Evolutionary conservation across 768 basidiomycete genomes (phyloP).

Genomic region (Asterophora lycoperdoides): DNA sequence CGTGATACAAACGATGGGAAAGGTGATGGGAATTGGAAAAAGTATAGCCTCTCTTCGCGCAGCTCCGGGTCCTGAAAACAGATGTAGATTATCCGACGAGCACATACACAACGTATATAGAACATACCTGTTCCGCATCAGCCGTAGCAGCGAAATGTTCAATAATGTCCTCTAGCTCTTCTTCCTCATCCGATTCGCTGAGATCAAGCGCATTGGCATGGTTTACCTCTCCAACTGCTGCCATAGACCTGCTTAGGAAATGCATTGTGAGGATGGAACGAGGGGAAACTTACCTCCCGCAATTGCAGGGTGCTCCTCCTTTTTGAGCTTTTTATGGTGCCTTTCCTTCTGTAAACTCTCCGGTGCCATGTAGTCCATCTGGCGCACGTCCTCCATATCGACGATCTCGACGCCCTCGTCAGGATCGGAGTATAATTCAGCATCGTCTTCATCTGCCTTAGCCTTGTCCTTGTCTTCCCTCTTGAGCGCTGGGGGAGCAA

Average conservation of each 20-base stretch:
- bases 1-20: slow-evolving; percentile 69
- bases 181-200: slow-evolving; percentile 74
- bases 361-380: slow-evolving; percentile 89
- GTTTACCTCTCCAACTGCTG: slow-evolving; percentile 36
- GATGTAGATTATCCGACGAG: background rate
- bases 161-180: slow-evolving; percentile 73
- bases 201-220: slow-evolving; percentile 60
- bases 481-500: slow-evolving; percentile 47
- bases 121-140: slow-evolving; percentile 36
- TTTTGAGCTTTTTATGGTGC: slow-evolving; percentile 37
- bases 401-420: slow-evolving; percentile 86
- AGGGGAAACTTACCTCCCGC: slow-evolving; percentile 20
- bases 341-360: slow-evolving; percentile 60
- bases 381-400: slow-evolving; percentile 71
- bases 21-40: slow-evolving; percentile 86
- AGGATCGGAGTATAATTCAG: slow-evolving; percentile 78
- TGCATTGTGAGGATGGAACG: background rate
- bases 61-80: slow-evolving; percentile 36
- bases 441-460: slow-evolving; percentile 41
- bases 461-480: slow-evolving; percentile 34
- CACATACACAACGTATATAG: background rate
- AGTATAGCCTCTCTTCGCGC: slow-evolving; percentile 68
- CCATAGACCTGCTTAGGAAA: background rate
- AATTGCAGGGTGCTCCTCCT: slow-evolving; percentile 35
- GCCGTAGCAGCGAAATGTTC: slow-evolving; percentile 57